Percentiles rank a stretch among this genome's conserved stretches.
Evolutionary conservation across 495 filamentous ascomycete species (phyloP).

Genomic region (Umbilicaria muhlenbergii): DNA sequence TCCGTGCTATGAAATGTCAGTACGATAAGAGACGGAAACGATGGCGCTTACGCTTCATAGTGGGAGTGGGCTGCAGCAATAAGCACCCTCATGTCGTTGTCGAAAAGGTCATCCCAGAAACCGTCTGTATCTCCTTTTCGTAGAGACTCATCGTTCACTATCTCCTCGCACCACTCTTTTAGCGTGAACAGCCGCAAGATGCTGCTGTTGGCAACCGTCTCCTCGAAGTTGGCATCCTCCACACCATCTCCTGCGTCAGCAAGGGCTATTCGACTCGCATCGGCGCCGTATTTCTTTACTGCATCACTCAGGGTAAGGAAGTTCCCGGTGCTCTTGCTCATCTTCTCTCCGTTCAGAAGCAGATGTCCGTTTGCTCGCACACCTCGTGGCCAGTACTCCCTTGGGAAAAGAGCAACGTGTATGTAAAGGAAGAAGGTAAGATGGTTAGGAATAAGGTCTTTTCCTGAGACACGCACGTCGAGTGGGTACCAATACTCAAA

Average conservation of each 20-base stretch:
- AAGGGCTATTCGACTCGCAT: constrained; percentile 80
- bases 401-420: constrained; percentile 76
- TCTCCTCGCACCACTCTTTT: constrained; percentile 85
- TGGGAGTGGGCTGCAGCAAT: constrained; percentile 57
- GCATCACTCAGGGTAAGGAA: constrained; percentile 84
- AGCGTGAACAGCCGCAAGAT: constrained; percentile 76
- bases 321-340: constrained; percentile 91
- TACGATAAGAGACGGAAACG: background rate
- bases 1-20: constrained; percentile 38
- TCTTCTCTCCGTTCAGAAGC: constrained; percentile 89
- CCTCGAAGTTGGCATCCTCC: constrained; percentile 94
- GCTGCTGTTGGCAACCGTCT: constrained; percentile 79
- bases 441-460: constrained; percentile 79
- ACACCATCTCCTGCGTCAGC: constrained; percentile 92
- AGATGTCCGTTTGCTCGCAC: constrained; percentile 85
- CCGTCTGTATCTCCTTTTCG: constrained; percentile 51
- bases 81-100: constrained; percentile 84
- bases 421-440: constrained; percentile 95
- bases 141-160: constrained; percentile 52
- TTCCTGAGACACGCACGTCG: constrained; percentile 69
- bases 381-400: constrained; percentile 71
- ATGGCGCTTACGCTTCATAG: constrained; percentile 46
- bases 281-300: constrained; percentile 83
- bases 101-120: constrained; percentile 80
- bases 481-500: constrained; percentile 97